Evolutionary conservation across 2,329 filamentous ascomycete species (phyloP).

Genomic region (Fusarium mundagurra): DNA sequence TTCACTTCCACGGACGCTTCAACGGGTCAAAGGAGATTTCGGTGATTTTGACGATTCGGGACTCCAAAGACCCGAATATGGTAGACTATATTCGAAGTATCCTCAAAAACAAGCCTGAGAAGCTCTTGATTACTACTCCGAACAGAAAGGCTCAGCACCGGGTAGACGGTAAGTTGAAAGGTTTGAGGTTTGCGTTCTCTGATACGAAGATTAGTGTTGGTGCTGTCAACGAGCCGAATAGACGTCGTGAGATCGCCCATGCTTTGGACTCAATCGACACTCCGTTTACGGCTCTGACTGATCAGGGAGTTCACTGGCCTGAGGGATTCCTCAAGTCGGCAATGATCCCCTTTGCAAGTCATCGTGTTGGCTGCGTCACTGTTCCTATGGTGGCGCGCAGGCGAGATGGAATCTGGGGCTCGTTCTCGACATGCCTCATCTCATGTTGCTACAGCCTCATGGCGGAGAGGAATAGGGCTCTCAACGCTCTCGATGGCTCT

Average conservation of each 20-base stretch:
- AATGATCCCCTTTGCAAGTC: conserved; percentile 10
- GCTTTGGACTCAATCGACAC: neutral
- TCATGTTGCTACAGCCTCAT: neutral
- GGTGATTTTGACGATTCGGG: conserved; percentile 18
- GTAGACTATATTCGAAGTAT: conserved; percentile 4
- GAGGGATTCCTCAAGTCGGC: conserved; percentile 5
- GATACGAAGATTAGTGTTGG: conserved; percentile 25
- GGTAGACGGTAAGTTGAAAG: neutral
- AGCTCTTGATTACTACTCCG: conserved; percentile 8
- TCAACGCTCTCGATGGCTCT: conserved; percentile 20
- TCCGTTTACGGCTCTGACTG: conserved; percentile 13
- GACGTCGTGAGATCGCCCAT: conserved; percentile 27
- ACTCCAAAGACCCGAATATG: neutral
- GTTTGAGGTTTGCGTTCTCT: neutral
- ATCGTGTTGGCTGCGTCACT: conserved; percentile 10
- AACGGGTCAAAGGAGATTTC: neutral
- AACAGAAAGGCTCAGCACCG: neutral
- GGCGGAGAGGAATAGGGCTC: conserved; percentile 5
- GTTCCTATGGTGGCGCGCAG: conserved; percentile 10
- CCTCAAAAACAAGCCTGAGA: neutral
- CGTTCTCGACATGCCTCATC: conserved; percentile 7
- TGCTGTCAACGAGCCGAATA: conserved; percentile 20
- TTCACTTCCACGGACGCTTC: neutral
- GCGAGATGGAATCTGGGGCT: neutral
- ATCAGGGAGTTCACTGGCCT: conserved; percentile 30